These are phyloP conservation scores for Sugiyamaella neomexicana DNA, from an alignment of 1,139 yeast genomes.

Conservation along the genomic window DNA sequence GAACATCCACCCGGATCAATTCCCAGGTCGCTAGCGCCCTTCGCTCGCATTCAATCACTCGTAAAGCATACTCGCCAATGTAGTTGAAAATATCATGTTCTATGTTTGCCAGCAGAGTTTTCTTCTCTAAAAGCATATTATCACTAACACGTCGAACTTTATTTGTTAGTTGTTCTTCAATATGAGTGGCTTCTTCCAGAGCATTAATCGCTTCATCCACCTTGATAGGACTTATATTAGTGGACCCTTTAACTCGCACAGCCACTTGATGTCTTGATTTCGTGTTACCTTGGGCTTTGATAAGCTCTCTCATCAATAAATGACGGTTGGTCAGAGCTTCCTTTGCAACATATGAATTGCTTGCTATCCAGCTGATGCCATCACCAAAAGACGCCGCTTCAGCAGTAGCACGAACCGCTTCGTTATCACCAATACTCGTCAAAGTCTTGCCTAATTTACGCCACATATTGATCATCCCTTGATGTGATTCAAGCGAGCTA, in stretches of 20 bases:
- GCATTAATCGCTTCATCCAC: slow-evolving; percentile 87
- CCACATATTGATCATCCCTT: slow-evolving; percentile 86
- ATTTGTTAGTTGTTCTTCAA: slow-evolving; percentile 69
- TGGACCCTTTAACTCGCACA: slow-evolving; percentile 67
- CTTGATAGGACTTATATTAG: slow-evolving; percentile 79
- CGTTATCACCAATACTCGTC: slow-evolving; percentile 71
- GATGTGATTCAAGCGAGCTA: slow-evolving; percentile 53
- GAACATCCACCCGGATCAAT: slow-evolving; percentile 66
- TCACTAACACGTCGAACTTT: slow-evolving; percentile 82
- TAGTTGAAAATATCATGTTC: slow-evolving; percentile 56
- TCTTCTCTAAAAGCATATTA: slow-evolving; percentile 76
- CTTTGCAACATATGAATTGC: slow-evolving; percentile 83
- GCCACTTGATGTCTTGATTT: slow-evolving; percentile 71
- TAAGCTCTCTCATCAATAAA: slow-evolving; percentile 81
- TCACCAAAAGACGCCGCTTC: slow-evolving; percentile 80
- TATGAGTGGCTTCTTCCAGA: slow-evolving; percentile 75
- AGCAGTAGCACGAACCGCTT: slow-evolving; percentile 68
- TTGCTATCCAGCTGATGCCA: slow-evolving; percentile 60
- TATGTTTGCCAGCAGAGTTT: slow-evolving; percentile 55
- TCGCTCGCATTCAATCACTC: slow-evolving; percentile 83
- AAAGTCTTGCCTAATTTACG: slow-evolving; percentile 69
- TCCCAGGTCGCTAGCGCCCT: slow-evolving; percentile 76
- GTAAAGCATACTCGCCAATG: slow-evolving; percentile 62
- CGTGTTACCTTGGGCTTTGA: slow-evolving; percentile 75
- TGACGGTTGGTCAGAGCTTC: slow-evolving; percentile 93